A percentile compares a stretch with the other conserved stretches of the same genome.
These are phyloP conservation scores for Zygosaccharomyces bailii DNA, from an alignment of 805 yeast genomes.

Conservation along the genomic window DNA sequence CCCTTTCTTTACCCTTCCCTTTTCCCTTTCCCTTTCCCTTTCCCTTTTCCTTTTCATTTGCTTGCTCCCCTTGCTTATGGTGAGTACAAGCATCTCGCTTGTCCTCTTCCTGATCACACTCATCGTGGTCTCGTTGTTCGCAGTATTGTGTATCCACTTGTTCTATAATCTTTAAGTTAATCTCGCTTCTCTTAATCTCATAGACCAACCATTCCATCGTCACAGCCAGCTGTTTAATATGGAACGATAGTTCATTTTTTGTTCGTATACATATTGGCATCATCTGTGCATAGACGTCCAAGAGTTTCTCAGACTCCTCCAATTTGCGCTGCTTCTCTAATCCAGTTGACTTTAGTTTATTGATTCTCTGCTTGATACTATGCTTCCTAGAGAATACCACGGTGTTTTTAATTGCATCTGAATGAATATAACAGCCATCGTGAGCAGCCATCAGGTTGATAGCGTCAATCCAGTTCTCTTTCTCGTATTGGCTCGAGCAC, in stretches of 20 bases:
- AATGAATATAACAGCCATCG: slow-evolving; percentile 25
- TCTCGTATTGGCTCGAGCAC: slow-evolving; percentile 45
- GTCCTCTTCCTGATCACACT: background rate
- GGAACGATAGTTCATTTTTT: slow-evolving; percentile 44
- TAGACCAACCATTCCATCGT: slow-evolving; percentile 56
- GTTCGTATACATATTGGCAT: slow-evolving; percentile 57
- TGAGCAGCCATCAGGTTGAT: slow-evolving; percentile 33
- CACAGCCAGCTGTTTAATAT: slow-evolving; percentile 47
- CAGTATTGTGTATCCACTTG: slow-evolving; percentile 10
- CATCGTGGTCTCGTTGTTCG: background rate
- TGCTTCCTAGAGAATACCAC: slow-evolving; percentile 27
- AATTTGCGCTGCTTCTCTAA: slow-evolving; percentile 38
- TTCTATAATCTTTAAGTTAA: slow-evolving; percentile 38
- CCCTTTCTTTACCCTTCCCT: background rate
- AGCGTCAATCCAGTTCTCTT: slow-evolving; percentile 56
- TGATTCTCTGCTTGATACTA: slow-evolving; percentile 34
- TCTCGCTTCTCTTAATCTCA: slow-evolving; percentile 46
- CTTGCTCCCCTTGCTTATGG: background rate
- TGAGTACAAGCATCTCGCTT: no score
- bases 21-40: background rate
- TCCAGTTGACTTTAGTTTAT: slow-evolving; percentile 36
- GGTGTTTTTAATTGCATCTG: slow-evolving; percentile 32
- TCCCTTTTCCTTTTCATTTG: slow-evolving; percentile 3
- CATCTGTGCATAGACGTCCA: slow-evolving; percentile 41
- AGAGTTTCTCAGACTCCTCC: slow-evolving; percentile 36